Base-by-base conservation (phyloP, 2,329 filamentous ascomycete species). In the Xylaria sp. region DNA sequence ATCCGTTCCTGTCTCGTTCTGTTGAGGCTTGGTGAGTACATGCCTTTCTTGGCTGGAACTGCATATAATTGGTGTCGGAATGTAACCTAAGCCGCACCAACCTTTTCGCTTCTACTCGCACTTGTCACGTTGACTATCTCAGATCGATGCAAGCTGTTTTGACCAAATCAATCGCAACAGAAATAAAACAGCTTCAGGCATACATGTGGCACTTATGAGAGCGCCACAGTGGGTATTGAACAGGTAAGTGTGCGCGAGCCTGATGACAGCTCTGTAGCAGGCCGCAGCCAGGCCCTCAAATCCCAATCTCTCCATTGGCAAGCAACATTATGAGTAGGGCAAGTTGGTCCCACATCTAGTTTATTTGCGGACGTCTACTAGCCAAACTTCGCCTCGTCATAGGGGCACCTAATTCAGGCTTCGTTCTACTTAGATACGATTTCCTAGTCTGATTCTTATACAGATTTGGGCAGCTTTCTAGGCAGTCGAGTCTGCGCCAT, bases 41-140 rank as follows among this genome's bases (percentile, higher is more conserved):
- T 15, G 53, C 4, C 46, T 17, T 29, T 27, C 23, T 19, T 40
- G 44, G n/a, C 19, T 15, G 25, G 19, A 10, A 19, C 19, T 31
- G 35, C 48, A 44, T 37, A 27, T 13, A 43, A 23, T 29, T 19
- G 15, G 13, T 21, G 10, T 48, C 21, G 21, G 27, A 29, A n/a
- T 40, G 48, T n/a, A 17, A 35, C 59, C 54, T 33, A 49, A 58
- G 25, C 33, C 35, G 19, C 31, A 48, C 41, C 38, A 33, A 29
- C 40, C n/a, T 40, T 40, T 47, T 15, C 19, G 9, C 23, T 47
- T 31, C 29, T 37, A 27, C 29, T 43, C 46, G 47, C 19, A 8
- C 33, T 23, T 13, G 10, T 15, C 40, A 23, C 51, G 46, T 37
- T 47, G 11, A 46, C 13, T 5, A 25, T 19, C 4, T 23, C 10